These are phyloP conservation scores for Plantago major DNA, from an alignment of 257 asterid genomes.

Conservation along the genomic window DNA sequence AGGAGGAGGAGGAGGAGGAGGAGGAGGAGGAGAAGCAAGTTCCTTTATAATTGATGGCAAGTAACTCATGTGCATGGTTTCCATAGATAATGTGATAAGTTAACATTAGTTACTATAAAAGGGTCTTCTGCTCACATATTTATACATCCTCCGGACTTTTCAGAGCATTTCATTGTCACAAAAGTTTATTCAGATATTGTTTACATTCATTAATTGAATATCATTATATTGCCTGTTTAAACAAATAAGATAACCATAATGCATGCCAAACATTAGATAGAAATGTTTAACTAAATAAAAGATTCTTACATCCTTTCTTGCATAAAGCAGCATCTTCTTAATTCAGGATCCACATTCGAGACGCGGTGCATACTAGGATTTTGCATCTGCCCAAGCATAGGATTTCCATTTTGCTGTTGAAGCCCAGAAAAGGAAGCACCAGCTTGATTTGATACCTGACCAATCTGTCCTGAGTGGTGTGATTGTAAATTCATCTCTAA, in stretches of 20 bases:
- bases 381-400: slow-evolving; percentile 62
- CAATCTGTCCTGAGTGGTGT: slow-evolving; percentile 61
- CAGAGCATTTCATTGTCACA: slow-evolving; percentile 1
- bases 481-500: slow-evolving; percentile 57
- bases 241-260: not conserved
- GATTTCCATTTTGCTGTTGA: slow-evolving; percentile 61
- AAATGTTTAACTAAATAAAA: slow-evolving; percentile 7
- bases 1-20: no score
- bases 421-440: slow-evolving; percentile 45
- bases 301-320: slow-evolving; percentile 54
- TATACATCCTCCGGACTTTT: not conserved
- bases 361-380: slow-evolving; percentile 48
- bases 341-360: slow-evolving; percentile 47
- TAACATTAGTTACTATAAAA: no score
- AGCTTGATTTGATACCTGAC: slow-evolving; percentile 60
- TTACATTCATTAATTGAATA: not conserved
- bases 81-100: not conserved
- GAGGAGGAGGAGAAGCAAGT: not conserved
- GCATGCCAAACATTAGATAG: not conserved
- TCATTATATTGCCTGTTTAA: not conserved
- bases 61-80: not conserved
- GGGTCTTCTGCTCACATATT: not conserved
- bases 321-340: slow-evolving; percentile 37
- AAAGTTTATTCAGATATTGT: not conserved
- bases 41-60: not conserved